Evolutionary conservation across 1,284 basidiomycete genomes (phyloP), one percentile per base, ranked within the genome.

Genomic region (Leccinum proliferum): DNA sequence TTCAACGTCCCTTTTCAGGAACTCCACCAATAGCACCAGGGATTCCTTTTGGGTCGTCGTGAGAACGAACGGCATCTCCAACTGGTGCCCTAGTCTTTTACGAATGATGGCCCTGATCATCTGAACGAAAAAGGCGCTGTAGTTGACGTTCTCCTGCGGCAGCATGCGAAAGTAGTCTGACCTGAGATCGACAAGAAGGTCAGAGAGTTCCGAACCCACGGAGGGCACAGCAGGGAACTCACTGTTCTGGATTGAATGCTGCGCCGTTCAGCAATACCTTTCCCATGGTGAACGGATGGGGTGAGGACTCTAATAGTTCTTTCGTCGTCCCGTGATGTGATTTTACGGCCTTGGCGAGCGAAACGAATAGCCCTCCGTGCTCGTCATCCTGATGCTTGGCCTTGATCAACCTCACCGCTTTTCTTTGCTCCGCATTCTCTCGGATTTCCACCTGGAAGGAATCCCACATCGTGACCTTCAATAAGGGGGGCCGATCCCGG

Each of bases 381-480:
- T 65, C 53, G 10, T 18, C 5, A 0, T n/a, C 5, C 1, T 46
- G n/a, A 18, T 64, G 64, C n/a, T 34, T 57, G 9, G 35, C 35
- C 18, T 60, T 64, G n/a, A 64, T 43, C 2, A 9, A 3, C 25
- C 34, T 48, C 10, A 53, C 59, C 2, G 34, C 48, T 5, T 59
- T 58, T 5, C 64, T 18, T 32, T 66, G 59, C 0, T 14, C 25
- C 0, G 21, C 2, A 2, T 59, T 46, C 55, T 57, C 15, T 37
- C 21, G 39, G 18, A 65, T 34, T 1, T 15, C 1, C 1, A 21
- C 15, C 4, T 41, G n/a, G 29, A 66, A 66, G 0, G 4, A 2
- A 29, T 66, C 65, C 64, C 64, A 66, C 9, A 14, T 3, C 0
- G 64, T 66, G 7, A 66, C 43, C 32, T 39, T 66, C 11, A 66